Evolutionary conservation across 2,329 filamentous ascomycete genomes (phyloP).

Genomic region (Myriangium duriaei): DNA sequence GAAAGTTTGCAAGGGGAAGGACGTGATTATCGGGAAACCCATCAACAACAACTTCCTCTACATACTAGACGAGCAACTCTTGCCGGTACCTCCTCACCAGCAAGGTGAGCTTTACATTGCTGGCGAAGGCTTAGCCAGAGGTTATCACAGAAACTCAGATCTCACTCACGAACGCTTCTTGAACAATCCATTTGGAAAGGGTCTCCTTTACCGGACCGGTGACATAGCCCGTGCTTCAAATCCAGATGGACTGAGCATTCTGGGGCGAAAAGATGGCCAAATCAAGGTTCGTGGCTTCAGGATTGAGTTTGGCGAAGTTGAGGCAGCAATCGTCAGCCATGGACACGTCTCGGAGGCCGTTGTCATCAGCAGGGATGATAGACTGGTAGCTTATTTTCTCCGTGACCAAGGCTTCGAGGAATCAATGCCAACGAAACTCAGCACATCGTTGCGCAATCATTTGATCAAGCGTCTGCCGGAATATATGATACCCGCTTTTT

Average conservation of each 20-base stretch:
- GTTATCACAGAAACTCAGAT: conserved; percentile 22
- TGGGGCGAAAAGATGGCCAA: conserved; percentile 30
- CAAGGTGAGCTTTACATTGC: conserved; percentile 33
- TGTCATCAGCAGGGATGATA: conserved; percentile 17
- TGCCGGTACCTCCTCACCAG: conserved; percentile 28
- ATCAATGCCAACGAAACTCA: not conserved
- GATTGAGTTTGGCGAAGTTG: conserved; percentile 39
- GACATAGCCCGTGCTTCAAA: conserved; percentile 25
- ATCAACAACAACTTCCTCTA: conserved; percentile 28
- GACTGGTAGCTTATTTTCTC: conserved; percentile 28
- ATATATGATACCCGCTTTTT: conserved; percentile 26
- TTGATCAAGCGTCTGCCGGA: conserved; percentile 21
- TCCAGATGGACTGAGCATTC: conserved; percentile 25
- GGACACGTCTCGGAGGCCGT: too few relatives aligned
- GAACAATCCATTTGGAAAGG: not conserved
- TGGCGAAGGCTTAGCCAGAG: conserved; percentile 25
- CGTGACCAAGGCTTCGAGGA: conserved; percentile 11
- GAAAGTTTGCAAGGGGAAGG: too few relatives aligned
- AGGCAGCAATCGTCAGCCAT: conserved; percentile 23
- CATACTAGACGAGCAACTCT: conserved; percentile 28
- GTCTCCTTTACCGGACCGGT: conserved; percentile 27
- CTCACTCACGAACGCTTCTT: conserved; percentile 5
- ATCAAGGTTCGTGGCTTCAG: conserved; percentile 36
- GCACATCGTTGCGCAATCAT: conserved; percentile 14
- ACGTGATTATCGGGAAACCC: conserved; percentile 16